Conservation (phyloP, 352 stramenopile species). For the Albugo candida region DNA sequence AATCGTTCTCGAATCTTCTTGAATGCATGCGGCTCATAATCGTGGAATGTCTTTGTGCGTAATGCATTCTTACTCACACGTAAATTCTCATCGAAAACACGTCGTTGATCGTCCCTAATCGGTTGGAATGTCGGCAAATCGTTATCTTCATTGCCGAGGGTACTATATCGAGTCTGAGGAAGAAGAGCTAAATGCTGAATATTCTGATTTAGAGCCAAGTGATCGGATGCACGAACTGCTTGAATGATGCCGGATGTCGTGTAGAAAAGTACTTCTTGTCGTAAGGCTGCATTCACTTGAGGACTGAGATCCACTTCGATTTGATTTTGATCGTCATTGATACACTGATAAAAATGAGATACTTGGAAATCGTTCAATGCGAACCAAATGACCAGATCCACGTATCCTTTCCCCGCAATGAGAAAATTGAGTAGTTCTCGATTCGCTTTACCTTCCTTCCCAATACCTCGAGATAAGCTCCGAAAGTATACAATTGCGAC, state of each 20-base stretch:
- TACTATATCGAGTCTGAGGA: conserved; percentile 41
- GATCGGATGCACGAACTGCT: conserved; percentile 60
- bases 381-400: conserved; percentile 81
- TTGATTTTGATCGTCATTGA: conserved; percentile 21
- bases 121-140: conserved; percentile 33
- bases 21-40: conserved; percentile 78
- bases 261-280: conserved; percentile 79
- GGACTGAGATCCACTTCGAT: conserved; percentile 74
- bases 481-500: conserved; percentile 60
- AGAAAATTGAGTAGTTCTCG: conserved; percentile 68
- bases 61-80: conserved; percentile 42
- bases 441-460: conserved; percentile 21
- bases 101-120: no score
- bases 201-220: conserved; percentile 44
- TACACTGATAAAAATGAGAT: conserved; percentile 45
- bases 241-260: conserved; percentile 80
- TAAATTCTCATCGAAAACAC: conserved; percentile 54
- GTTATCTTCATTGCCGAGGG: conserved; percentile 61
- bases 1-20: conserved; percentile 77
- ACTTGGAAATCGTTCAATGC: conserved; percentile 71
- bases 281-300: conserved; percentile 74
- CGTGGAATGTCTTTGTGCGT: conserved; percentile 55
- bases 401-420: conserved; percentile 69
- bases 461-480: conserved; percentile 39
- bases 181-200: conserved; percentile 71